Percentiles rank a stretch among this genome's conserved stretches.
These are phyloP conservation scores for Ogataea ramenticola DNA, from an alignment of 805 yeast genomes.

Conservation along the genomic window DNA sequence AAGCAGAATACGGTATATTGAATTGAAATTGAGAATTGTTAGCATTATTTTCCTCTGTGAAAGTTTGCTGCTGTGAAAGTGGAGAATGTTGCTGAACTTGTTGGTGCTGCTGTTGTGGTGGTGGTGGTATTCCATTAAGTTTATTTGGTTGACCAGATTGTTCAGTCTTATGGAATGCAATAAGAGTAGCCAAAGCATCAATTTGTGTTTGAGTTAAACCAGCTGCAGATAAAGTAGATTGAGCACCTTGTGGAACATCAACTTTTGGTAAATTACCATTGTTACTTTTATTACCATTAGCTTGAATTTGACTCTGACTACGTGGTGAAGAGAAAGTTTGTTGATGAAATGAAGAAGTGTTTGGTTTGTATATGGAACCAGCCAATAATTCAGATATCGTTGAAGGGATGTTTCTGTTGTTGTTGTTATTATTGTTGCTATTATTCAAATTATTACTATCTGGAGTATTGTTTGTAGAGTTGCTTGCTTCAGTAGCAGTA, in stretches of 20 bases:
- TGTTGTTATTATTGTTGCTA: slow-evolving; percentile 1
- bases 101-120: slow-evolving; percentile 1
- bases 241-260: slow-evolving; percentile 69
- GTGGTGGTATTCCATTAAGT: no score
- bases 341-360: background rate
- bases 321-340: background rate
- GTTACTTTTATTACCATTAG: no score
- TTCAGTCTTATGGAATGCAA: slow-evolving; percentile 52
- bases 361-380: background rate
- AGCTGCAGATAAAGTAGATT: slow-evolving; percentile 51
- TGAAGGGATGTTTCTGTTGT: background rate
- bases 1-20: no score
- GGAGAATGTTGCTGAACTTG: slow-evolving; percentile 4
- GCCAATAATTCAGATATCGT: slow-evolving; percentile 1
- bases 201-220: slow-evolving; percentile 67
- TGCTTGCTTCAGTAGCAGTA: background rate
- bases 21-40: no score
- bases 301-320: no score
- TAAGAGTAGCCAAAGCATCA: slow-evolving; percentile 62
- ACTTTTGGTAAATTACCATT: slow-evolving; percentile 42
- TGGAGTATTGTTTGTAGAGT: background rate
- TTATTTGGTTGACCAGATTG: slow-evolving; percentile 1
- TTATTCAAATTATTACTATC: background rate
- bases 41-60: background rate
- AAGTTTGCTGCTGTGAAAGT: no score